phyloP scores from a whole-genome alignment of 148 eudicot species.

The Camellia sinensis region DNA sequence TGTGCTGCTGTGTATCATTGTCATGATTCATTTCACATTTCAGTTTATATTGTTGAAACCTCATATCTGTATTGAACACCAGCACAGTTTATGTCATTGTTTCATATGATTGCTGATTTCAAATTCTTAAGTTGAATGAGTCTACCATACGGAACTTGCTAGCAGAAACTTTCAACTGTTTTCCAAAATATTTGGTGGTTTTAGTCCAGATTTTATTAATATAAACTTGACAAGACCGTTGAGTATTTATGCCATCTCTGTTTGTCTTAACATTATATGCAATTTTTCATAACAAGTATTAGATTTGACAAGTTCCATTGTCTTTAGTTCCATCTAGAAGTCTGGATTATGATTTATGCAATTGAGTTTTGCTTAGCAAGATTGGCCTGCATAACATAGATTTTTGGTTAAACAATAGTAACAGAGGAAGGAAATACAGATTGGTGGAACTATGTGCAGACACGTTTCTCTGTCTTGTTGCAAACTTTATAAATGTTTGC shows the following conservation, averaged over 20 bases:
- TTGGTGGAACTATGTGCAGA: too few species aligned
- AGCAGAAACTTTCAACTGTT: background rate
- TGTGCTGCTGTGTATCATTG: slow-evolving; percentile 20
- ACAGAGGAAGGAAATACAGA: background rate
- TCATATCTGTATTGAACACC: too few species aligned
- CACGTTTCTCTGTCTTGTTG: too few species aligned
- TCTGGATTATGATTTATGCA: too few species aligned
- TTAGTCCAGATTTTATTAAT: background rate
- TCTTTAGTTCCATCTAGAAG: background rate
- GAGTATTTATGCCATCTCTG: background rate
- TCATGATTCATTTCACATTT: background rate
- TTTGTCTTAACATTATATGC: background rate
- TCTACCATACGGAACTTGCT: background rate
- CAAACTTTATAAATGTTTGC: too few species aligned
- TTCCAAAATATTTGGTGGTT: background rate
- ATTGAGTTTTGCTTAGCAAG: background rate
- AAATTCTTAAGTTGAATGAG: background rate
- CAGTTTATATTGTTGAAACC: background rate
- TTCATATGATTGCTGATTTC: too few species aligned
- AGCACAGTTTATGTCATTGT: too few species aligned
- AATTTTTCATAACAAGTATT: background rate
- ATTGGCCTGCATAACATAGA: background rate
- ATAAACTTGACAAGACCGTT: background rate
- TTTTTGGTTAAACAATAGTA: too few species aligned
- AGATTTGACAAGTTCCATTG: background rate